These are phyloP conservation scores for Iberis pinnata DNA, from an alignment of 345 rosid genomes.

Conservation along the genomic window DNA sequence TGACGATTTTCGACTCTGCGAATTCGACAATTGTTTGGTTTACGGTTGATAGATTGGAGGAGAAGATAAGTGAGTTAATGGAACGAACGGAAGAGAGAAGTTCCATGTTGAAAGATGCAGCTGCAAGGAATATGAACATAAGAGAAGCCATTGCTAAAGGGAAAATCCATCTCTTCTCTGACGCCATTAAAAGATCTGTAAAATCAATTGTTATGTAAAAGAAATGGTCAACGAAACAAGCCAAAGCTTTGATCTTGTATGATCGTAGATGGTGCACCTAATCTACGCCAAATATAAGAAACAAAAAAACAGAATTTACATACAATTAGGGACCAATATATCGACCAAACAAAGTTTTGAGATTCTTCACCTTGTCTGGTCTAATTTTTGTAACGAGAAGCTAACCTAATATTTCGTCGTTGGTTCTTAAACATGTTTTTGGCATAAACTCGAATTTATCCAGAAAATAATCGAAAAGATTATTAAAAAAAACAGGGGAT, in stretches of 20 bases:
- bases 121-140: slow-evolving; percentile 60
- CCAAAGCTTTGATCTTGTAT: slow-evolving; percentile 1
- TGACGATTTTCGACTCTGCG: slow-evolving; percentile 48
- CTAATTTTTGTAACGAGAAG: no score
- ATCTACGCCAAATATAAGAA: slow-evolving; percentile 11
- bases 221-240: background rate
- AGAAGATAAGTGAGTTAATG: slow-evolving; percentile 61
- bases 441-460: no score
- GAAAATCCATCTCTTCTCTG: slow-evolving; percentile 92
- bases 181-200: slow-evolving; percentile 43
- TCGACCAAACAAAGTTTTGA: no score
- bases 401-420: no score
- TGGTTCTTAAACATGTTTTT: no score
- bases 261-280: no score
- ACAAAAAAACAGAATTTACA: no score
- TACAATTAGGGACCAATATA: background rate
- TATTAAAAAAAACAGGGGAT: no score
- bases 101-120: slow-evolving; percentile 87
- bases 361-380: no score
- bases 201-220: slow-evolving; percentile 5
- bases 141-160: slow-evolving; percentile 79
- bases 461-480: no score
- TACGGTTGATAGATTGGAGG: no score
- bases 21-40: slow-evolving; percentile 34
- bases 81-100: slow-evolving; percentile 65